These are phyloP conservation scores for Solanum aculeatissimum DNA, from an alignment of 305 asterid genomes.

Conservation along the genomic window DNA sequence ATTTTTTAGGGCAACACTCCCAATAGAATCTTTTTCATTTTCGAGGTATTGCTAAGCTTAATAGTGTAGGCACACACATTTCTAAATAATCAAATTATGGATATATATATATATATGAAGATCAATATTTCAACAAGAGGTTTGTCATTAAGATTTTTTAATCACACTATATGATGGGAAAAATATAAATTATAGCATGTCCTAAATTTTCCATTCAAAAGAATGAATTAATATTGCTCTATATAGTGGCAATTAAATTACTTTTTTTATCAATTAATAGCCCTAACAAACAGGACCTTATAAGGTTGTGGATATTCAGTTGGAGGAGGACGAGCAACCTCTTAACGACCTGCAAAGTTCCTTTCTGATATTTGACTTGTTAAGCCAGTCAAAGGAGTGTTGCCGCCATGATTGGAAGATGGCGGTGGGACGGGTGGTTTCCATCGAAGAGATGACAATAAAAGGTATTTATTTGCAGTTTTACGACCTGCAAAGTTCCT, in stretches of 20 bases:
- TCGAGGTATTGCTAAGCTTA: not conserved
- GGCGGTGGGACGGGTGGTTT: slow-evolving; percentile 11
- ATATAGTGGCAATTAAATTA: not conserved
- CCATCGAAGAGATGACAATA: slow-evolving; percentile 10
- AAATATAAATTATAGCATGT: not conserved
- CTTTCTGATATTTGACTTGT: no score
- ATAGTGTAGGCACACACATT: not conserved
- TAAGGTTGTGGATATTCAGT: slow-evolving; percentile 9
- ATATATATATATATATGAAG: not conserved
- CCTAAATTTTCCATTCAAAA: not conserved
- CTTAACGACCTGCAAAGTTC: not conserved
- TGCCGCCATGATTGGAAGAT: slow-evolving; percentile 20
- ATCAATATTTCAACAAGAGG: not conserved
- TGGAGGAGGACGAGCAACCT: not conserved
- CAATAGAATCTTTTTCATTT: not conserved
- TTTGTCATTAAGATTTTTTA: not conserved
- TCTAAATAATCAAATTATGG: not conserved
- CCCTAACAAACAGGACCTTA: slow-evolving; percentile 19
- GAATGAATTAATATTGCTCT: not conserved
- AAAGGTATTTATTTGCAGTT: not conserved
- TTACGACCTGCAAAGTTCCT: not conserved
- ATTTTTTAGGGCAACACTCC: not conserved
- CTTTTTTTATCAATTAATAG: not conserved
- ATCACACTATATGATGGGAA: not conserved
- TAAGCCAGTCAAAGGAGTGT: not conserved